These are phyloP conservation scores for Eragrostis nindensis DNA, from an alignment of 176 grass and related monocot species.

Conservation along the genomic window DNA sequence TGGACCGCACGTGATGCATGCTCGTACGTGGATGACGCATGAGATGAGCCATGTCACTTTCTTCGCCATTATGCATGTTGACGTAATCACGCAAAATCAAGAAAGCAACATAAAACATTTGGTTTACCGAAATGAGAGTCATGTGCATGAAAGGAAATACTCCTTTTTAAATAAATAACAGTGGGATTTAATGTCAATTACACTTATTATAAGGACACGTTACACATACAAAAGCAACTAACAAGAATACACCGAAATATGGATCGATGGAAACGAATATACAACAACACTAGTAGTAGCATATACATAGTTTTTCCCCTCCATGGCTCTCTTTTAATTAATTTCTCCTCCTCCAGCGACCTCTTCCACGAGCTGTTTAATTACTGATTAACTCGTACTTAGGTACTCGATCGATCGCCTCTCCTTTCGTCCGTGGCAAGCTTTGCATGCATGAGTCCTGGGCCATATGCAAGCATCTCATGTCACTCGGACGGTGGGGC, in stretches of 20 bases:
- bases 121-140: background rate
- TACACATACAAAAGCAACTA: constrained; percentile 20
- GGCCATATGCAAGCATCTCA: background rate
- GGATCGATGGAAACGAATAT: constrained; percentile 13
- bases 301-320: background rate
- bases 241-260: background rate
- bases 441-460: background rate
- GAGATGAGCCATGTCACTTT: background rate
- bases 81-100: background rate
- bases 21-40: background rate
- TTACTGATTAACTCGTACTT: background rate
- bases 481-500: constrained; percentile 29
- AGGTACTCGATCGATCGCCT: background rate
- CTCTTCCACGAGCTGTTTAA: constrained; percentile 14
- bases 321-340: background rate
- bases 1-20: background rate
- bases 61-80: background rate
- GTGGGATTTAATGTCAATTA: background rate
- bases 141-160: background rate
- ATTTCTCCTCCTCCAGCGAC: background rate
- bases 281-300: background rate
- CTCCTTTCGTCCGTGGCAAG: background rate
- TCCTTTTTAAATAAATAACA: background rate
- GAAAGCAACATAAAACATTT: background rate
- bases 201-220: constrained; percentile 26